Conservation (phyloP, 2,329 filamentous ascomycete genomes). For the Calonectria fujianensis region DNA sequence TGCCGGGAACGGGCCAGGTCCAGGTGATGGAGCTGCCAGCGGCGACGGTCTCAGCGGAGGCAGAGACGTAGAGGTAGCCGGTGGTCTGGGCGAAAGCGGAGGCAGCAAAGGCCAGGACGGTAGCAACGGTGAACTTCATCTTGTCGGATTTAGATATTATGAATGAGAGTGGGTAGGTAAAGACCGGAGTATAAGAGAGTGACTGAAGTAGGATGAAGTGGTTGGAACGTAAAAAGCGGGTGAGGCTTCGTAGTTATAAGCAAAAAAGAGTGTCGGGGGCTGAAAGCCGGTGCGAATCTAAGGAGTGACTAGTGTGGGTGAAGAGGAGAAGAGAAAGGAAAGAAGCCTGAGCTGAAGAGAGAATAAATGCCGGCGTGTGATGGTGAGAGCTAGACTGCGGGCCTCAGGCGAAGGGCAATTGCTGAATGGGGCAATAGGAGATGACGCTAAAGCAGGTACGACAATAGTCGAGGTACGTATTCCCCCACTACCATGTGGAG, state of each 20-base stretch:
- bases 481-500: slow-evolving; percentile 4
- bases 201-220: slow-evolving; percentile 41
- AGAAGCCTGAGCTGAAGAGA: slow-evolving; percentile 43
- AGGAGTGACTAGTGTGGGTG: slow-evolving; percentile 58
- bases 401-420: slow-evolving; percentile 38
- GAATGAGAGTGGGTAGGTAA: slow-evolving; percentile 40
- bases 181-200: slow-evolving; percentile 42
- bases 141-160: slow-evolving; percentile 61
- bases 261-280: slow-evolving; percentile 59
- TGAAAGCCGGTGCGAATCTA: slow-evolving; percentile 49
- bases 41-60: not conserved
- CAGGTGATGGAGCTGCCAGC: slow-evolving; percentile 26
- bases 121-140: slow-evolving; percentile 72
- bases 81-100: slow-evolving; percentile 71
- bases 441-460: slow-evolving; percentile 44
- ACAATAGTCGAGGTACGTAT: slow-evolving; percentile 34
- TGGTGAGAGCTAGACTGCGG: slow-evolving; percentile 36
- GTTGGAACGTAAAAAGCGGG: slow-evolving; percentile 44
- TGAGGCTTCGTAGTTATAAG: slow-evolving; percentile 47
- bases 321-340: slow-evolving; percentile 45
- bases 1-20: slow-evolving; percentile 64
- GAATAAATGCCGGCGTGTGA: slow-evolving; percentile 53
- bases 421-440: slow-evolving; percentile 23
- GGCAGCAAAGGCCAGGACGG: slow-evolving; percentile 71
- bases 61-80: slow-evolving; percentile 73